Base-by-base conservation (phyloP, 2,329 filamentous ascomycete species). In the Tothia fuscella region DNA sequence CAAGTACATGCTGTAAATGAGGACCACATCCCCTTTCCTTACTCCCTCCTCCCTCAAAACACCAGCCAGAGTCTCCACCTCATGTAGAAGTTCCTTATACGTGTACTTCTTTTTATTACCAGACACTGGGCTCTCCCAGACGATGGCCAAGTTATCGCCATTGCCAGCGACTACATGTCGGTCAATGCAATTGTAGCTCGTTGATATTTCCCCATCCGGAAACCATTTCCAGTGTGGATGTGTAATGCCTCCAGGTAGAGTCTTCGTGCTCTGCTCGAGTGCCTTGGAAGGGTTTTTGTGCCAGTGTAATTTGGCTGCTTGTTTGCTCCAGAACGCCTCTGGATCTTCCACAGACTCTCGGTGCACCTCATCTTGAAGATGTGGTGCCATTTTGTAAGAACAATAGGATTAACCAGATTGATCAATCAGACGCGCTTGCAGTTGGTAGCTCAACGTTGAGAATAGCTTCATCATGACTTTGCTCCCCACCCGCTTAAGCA, bases 191-290 rank as follows among this genome's bases (percentile, higher is more conserved):
- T 95, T 96, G 67, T 86, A 93, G 50, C 82, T 86, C 0, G 86
- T 94, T 29, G 82, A 91, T 51, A 96, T 83, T 64, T 91, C 78
- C 47, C 88, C 89, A 48, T 78, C 84, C 0, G 83, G 76, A 51
- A 93, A 95, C 89, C 89, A 96, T 48, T 77, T 74, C 87, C 88
- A 95, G 55, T 82, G 78, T 31, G 76, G 71, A 56, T 93, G 79
- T 13, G 67, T 65, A n/a, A 68, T 62, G 43, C 78, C 78, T 48
- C 64, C 72, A 41, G 67, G 61, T 3, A 91, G 66, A 6, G 66
- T 74, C 60, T 83, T 88, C 36, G 70, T 75, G 16, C 68, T 71
- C 29, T 64, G 66, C 3, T 64, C 63, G 17, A 93, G 70, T 0
- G 75, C 72, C 1, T 70, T 66, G 10, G 71, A 71, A 6, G 88